These are phyloP conservation scores for Crithidia sp. DNA, from an alignment of 208 protist genomes.

Conservation along the genomic window DNA sequence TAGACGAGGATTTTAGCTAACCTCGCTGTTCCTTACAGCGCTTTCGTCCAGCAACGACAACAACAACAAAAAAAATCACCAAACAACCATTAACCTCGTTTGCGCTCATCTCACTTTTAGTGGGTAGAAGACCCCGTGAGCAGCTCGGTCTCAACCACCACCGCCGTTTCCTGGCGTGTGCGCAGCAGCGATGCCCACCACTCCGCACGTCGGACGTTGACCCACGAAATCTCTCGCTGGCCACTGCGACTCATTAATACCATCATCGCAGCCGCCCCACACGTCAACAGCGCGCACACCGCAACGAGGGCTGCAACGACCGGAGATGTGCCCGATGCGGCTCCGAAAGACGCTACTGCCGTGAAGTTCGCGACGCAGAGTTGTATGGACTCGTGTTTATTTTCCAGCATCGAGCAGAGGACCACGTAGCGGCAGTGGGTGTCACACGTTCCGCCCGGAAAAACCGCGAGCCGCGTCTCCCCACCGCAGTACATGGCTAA, in stretches of 20 bases:
- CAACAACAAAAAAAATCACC: neutral
- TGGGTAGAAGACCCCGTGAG: too few species aligned
- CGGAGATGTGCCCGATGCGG: neutral
- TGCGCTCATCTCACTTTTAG: too few species aligned
- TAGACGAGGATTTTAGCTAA: too few species aligned
- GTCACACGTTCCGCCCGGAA: conserved; percentile 40
- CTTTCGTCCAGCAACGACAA: neutral
- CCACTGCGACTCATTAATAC: conserved; percentile 22
- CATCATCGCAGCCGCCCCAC: neutral
- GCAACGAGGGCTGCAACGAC: conserved; percentile 6
- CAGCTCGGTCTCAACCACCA: conserved; percentile 1
- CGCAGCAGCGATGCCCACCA: conserved; percentile 21
- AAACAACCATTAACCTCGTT: too few species aligned
- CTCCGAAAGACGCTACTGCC: neutral
- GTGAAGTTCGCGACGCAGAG: conserved; percentile 33
- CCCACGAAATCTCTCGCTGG: conserved; percentile 11
- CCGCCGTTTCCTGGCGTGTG: neutral
- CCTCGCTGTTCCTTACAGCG: too few species aligned
- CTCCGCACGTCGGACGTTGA: neutral
- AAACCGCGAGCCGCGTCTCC: conserved; percentile 27
- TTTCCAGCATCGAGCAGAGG: conserved; percentile 61
- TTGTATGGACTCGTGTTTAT: conserved; percentile 38
- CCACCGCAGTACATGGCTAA: conserved; percentile 53
- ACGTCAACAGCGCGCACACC: conserved; percentile 1
- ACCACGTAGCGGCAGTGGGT: conserved; percentile 54